Base-by-base conservation (phyloP, 352 stramenopile genomes). In the Phytopythium chamaehyphon region DNA sequence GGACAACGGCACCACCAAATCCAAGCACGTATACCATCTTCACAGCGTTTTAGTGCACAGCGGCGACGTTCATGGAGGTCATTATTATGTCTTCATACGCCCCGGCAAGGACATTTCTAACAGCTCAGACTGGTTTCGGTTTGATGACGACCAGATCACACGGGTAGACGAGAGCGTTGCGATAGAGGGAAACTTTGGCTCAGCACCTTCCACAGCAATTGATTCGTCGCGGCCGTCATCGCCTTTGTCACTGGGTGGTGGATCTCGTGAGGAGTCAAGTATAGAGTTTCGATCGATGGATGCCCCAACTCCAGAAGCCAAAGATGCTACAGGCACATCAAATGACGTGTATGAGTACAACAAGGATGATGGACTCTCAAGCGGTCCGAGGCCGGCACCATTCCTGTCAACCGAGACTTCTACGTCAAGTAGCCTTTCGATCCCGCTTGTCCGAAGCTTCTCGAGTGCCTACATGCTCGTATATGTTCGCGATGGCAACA, bases 41-140 rank as follows among this genome's bases (percentile, higher is more conserved):
- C 83, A 93, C 59, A 93, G 83, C 57, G 85, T 93, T 23, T 58
- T 95, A 16, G 85, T 93, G 35, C 85, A 93, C 46, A 93, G 82
- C 50, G 85, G 85, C 0, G 85, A 93, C 62, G 83, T 95, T 1
- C 85, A 95, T 31, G 83, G 83, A 3, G 85, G 85, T 18, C 85
- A 95, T 60, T 95, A 95, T 52, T 95, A 93, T 56, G 85, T 93
- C 53, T 95, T 92, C 71, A 93, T 93, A 71, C 82, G 85, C 19
- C 81, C 85, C 3, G 77, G 62, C 14, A 86, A 85, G 40, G 61
- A 90, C 28, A 69, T 89, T 31, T 68, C 71, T 15, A 66, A 67
- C 39, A 88, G 73, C 59, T 68, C 54, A 9, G 71, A 81, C 23
- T 95, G 85, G 85, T 95, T 85, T 42, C 77, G 67, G 36, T 95